These are phyloP conservation scores for Ganoderma lucidum DNA, from an alignment of 1,284 basidiomycete genomes.

Conservation along the genomic window DNA sequence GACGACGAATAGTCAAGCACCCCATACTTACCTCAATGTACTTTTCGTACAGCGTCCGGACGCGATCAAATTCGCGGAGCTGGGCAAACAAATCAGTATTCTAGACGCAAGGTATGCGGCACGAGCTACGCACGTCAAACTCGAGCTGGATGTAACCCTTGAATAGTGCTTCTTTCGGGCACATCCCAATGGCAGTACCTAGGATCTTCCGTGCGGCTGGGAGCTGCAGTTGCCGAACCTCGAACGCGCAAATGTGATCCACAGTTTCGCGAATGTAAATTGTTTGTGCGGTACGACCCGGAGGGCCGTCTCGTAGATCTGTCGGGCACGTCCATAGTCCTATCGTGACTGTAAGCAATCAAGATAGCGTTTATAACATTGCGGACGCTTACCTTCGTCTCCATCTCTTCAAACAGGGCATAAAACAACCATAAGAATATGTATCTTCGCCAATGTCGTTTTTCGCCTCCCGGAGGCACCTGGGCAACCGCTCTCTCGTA, in stretches of 20 bases:
- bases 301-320: constrained; percentile 93
- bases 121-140: constrained; percentile 71
- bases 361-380: neutral
- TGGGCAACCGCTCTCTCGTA: constrained; percentile 98
- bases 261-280: constrained; percentile 98
- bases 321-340: constrained; percentile 86
- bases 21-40: constrained; percentile 80
- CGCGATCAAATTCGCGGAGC: constrained; percentile 96
- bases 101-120: neutral
- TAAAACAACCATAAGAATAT: constrained; percentile 98
- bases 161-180: constrained; percentile 93
- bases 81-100: constrained; percentile 36
- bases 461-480: constrained; percentile 89
- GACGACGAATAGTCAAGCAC: too few relatives aligned
- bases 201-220: constrained; percentile 89
- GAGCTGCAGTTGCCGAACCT: constrained; percentile 87
- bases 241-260: constrained; percentile 91
- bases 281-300: constrained; percentile 93
- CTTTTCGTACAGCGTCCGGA: constrained; percentile 92
- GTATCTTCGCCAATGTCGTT: constrained; percentile 94
- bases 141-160: constrained; percentile 95
- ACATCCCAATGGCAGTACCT: constrained; percentile 93
- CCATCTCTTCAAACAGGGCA: constrained; percentile 97
- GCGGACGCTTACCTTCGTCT: constrained; percentile 72
- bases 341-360: constrained; percentile 40